phyloP scores from a whole-genome alignment of 768 basidiomycete genomes.

The Grammothele lineata region DNA sequence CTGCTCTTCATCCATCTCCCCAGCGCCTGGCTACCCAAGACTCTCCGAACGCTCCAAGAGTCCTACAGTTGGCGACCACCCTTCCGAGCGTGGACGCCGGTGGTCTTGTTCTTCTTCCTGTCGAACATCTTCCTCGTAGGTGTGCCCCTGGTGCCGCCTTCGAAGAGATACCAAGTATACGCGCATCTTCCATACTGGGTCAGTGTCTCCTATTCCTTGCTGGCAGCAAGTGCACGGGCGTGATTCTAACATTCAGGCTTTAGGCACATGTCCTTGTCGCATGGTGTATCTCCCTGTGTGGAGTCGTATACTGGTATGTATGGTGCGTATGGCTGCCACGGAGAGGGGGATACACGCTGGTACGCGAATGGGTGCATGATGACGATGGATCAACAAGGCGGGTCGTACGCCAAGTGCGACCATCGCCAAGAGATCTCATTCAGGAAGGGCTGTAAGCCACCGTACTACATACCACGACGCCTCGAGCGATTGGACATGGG shows the following conservation, averaged over 20 bases:
- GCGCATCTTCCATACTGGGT: slow-evolving; percentile 67
- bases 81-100: slow-evolving; percentile 48
- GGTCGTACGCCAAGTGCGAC: slow-evolving; percentile 40
- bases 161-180: slow-evolving; percentile 46
- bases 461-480: too few relatives aligned
- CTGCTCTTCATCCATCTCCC: slow-evolving; percentile 56
- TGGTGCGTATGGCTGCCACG: slow-evolving; percentile 25
- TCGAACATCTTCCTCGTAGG: slow-evolving; percentile 63
- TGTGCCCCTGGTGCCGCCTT: slow-evolving; percentile 62
- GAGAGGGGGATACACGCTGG: slow-evolving; percentile 24
- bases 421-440: too few relatives aligned
- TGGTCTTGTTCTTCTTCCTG: slow-evolving; percentile 52
- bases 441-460: too few relatives aligned
- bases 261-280: slow-evolving; percentile 30
- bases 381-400: slow-evolving; percentile 54
- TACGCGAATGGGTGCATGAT: slow-evolving; percentile 22
- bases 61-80: slow-evolving; percentile 58
- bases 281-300: slow-evolving; percentile 21
- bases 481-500: too few relatives aligned
- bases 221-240: not conserved
- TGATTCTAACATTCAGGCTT: not conserved
- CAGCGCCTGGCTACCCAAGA: slow-evolving; percentile 11
- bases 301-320: slow-evolving; percentile 30
- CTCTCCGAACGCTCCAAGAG: slow-evolving; percentile 1
- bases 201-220: slow-evolving; percentile 22